Percentiles rank a stretch among this genome's conserved stretches.
phyloP scores from a whole-genome alignment of 1,284 basidiomycete genomes.

The Sanguinoderma infundibulare region DNA sequence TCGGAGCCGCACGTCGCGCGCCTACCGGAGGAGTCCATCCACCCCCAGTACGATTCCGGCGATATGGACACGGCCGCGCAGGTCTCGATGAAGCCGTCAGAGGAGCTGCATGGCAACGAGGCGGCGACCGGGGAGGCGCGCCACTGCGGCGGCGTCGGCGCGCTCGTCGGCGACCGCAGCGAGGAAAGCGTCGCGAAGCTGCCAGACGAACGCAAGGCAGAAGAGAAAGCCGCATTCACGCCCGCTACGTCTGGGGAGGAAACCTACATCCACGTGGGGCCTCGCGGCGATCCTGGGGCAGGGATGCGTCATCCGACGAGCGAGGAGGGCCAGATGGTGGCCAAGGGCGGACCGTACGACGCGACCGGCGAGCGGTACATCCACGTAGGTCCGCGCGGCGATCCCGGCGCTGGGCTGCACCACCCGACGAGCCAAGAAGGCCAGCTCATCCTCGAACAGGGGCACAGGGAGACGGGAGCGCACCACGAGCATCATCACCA shows the following conservation, averaged over 20 bases:
- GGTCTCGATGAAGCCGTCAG: slow-evolving; percentile 19
- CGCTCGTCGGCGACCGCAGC: slow-evolving; percentile 33
- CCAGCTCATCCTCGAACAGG: not conserved
- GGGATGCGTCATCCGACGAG: not conserved
- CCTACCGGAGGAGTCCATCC: slow-evolving; percentile 40
- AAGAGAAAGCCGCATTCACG: no score
- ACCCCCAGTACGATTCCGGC: slow-evolving; percentile 22
- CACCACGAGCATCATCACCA: not conserved
- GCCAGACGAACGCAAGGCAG: slow-evolving; percentile 33
- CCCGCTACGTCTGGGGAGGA: no score
- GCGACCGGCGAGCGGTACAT: no score
- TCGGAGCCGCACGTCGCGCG: slow-evolving; percentile 37
- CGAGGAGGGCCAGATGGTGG: not conserved
- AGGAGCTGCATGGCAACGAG: slow-evolving; percentile 24
- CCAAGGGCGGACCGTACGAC: no score
- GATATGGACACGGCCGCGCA: slow-evolving; percentile 12
- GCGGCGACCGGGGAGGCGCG: slow-evolving; percentile 7
- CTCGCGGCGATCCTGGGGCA: not conserved
- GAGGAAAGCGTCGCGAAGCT: slow-evolving; percentile 37
- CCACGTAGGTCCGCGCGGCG: not conserved
- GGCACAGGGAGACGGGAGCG: not conserved
- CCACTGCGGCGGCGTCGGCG: slow-evolving; percentile 33
- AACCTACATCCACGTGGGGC: not conserved
- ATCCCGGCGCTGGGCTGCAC: not conserved
- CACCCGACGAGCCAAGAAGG: not conserved